Evolutionary conservation across 2,329 filamentous ascomycete species (phyloP).

Genomic region (Scolecobasidium constrictum): DNA sequence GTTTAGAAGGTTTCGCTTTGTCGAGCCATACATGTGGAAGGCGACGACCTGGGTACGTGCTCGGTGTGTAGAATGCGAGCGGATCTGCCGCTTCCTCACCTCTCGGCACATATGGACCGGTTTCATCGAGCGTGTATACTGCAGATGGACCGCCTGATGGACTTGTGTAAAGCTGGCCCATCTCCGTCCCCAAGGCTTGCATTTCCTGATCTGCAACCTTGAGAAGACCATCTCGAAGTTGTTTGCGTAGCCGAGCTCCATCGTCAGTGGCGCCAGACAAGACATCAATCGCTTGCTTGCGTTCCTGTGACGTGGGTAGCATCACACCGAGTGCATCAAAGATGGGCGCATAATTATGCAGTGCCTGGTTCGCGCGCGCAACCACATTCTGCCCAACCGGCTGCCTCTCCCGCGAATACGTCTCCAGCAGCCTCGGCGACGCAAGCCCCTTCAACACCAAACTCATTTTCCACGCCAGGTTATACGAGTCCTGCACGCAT

Average conservation of each 20-base stretch:
- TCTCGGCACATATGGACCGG: background rate
- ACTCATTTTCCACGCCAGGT: conserved; percentile 35
- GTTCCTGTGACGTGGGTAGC: conserved; percentile 26
- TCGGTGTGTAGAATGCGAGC: background rate
- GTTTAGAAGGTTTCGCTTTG: conserved; percentile 30
- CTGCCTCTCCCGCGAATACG: conserved; percentile 23
- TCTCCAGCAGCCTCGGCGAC: conserved; percentile 16
- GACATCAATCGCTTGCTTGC: conserved; percentile 19
- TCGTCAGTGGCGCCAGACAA: background rate
- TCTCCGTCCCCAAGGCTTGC: conserved; percentile 46
- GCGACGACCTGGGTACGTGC: conserved; percentile 48
- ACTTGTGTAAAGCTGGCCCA: conserved; percentile 45
- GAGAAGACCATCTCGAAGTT: conserved; percentile 24
- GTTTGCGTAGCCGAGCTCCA: conserved; percentile 14
- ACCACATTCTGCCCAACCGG: conserved; percentile 34
- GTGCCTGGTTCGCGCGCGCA: conserved; percentile 45
- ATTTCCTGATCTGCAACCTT: conserved; percentile 37
- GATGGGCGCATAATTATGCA: conserved; percentile 39
- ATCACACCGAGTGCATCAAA: conserved; percentile 37
- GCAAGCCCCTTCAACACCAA: conserved; percentile 20
- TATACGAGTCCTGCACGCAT: conserved; percentile 26
- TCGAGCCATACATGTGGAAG: conserved; percentile 57
- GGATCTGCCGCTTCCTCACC: background rate
- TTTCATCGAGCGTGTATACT: conserved; percentile 35
- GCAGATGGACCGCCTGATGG: conserved; percentile 30